A percentile compares a stretch with the other conserved stretches of the same genome.
phyloP scores from a whole-genome alignment of 148 eudicot genomes.

The Chenopodium berlandieri region DNA sequence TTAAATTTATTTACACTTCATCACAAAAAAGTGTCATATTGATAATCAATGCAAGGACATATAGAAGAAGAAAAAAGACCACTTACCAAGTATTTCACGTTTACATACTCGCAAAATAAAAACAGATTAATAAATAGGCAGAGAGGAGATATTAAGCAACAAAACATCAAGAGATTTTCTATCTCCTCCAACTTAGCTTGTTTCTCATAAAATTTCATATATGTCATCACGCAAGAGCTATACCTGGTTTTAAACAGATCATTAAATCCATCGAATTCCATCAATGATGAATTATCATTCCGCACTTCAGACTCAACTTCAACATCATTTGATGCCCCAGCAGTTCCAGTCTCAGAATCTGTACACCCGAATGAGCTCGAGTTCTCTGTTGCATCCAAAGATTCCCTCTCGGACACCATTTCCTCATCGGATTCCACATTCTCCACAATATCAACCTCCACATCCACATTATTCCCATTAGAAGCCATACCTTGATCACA shows the following conservation, averaged over 20 bases:
- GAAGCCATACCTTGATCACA: conserved; percentile 15
- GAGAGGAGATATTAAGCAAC: not conserved
- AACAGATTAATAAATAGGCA: not conserved
- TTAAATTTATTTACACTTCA: not conserved
- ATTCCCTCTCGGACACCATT: conserved; percentile 23
- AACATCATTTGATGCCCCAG: conserved; percentile 33
- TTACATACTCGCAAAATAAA: not conserved
- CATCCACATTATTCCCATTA: conserved; percentile 23
- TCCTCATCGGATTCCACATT: conserved; percentile 31
- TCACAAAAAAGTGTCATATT: not conserved
- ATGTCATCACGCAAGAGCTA: not conserved
- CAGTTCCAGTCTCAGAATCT: conserved; percentile 39
- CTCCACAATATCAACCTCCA: conserved; percentile 39
- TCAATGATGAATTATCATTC: conserved; percentile 34
- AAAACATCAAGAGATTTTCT: not conserved
- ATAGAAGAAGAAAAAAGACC: not conserved
- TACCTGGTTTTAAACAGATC: conserved; percentile 52
- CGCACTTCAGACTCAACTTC: conserved; percentile 52
- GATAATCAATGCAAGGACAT: not conserved
- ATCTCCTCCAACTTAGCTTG: not conserved
- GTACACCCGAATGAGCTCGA: conserved; percentile 73
- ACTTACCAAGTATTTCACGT: too few relatives aligned
- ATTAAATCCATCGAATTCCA: conserved; percentile 36
- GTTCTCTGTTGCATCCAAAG: conserved; percentile 54
- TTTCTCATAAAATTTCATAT: not conserved